Base-by-base conservation (phyloP, 352 stramenopile species). In the Globisporangium uncinulatum region DNA sequence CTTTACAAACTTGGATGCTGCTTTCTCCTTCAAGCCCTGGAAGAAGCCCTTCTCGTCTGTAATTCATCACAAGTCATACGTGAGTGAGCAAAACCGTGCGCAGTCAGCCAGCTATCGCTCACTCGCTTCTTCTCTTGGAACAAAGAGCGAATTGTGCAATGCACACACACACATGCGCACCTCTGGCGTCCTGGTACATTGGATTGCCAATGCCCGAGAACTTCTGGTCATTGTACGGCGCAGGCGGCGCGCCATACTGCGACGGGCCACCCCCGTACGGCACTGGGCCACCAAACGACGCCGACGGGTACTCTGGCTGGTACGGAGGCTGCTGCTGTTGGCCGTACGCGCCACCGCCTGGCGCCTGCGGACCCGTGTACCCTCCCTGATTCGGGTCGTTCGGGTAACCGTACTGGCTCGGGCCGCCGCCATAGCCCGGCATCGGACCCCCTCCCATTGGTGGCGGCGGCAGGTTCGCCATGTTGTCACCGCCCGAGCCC, bases 131-230 rank as follows among this genome's bases (percentile, higher is more conserved):
- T 29, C 24, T 29, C 24, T 29, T 29, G 24, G 24, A 29, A 4
- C 24, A 29, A 4, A 29, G 4, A 29, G 24, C 24, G 24, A 29
- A 4, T 2, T n/a, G 34, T 51, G 13, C 21, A 13, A 24, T 24
- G 6, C 6, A 52, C 17, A 7, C 4, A 15, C 6, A 52, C 17
- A 7, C 4, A 14, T 17, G 21, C 46, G 11, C 57, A 87, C 79
- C 73, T 61, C 83, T 72, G 32, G 92, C 88, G 66, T 98, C 92
- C 51, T 92, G 76, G 64, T 96, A 98, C 80, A 97, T 95, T 7
- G 94, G 92, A 66, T 98, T 98, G 31, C 94, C 94, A 72, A 98
- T 97, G 32, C 94, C 94, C 29, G 94, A 83, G 61, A 98, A 95
- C 57, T 93, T 79, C 59, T 86, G 66, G 45, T 90, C 76, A 61